Conservation (phyloP, 768 basidiomycete species). For the Tulasnella sp. region DNA sequence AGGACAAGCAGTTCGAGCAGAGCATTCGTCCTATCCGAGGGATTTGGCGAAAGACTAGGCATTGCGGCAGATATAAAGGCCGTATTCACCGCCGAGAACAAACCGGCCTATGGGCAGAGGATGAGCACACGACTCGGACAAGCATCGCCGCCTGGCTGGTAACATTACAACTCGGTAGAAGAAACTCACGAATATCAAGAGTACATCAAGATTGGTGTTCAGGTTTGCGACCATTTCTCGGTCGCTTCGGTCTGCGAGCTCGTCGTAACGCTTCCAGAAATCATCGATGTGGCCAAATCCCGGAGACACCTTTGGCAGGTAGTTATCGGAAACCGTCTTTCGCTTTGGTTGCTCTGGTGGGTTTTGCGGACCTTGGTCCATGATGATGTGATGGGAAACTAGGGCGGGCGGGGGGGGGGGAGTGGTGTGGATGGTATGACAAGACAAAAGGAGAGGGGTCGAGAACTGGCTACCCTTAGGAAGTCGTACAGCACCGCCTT, state of each 20-base stretch:
- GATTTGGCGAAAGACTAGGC: not conserved
- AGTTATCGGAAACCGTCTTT: not conserved
- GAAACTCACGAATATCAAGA: slow-evolving; percentile 18
- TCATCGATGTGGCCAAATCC: slow-evolving; percentile 2
- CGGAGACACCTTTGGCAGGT: not conserved
- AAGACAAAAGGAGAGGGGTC: not conserved
- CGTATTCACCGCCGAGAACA: slow-evolving; percentile 1
- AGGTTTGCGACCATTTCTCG: not conserved
- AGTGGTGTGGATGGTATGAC: not conserved
- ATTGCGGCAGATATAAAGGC: not conserved
- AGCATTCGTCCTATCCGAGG: not conserved
- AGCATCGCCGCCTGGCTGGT: not conserved
- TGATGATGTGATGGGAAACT: not conserved
- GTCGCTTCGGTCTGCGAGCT: slow-evolving; percentile 4
- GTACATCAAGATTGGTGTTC: not conserved
- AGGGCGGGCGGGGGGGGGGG: too few relatives aligned
- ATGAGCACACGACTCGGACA: not conserved
- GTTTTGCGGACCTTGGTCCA: not conserved
- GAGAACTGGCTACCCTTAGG: not conserved
- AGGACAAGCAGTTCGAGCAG: not conserved
- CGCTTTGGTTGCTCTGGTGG: not conserved
- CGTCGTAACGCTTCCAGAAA: slow-evolving; percentile 7
- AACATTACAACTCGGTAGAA: too few relatives aligned
- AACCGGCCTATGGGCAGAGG: not conserved
- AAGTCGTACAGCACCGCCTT: not conserved